Conservation (phyloP, 2,329 filamentous ascomycete genomes). For the Microdochium bolleyi region DNA sequence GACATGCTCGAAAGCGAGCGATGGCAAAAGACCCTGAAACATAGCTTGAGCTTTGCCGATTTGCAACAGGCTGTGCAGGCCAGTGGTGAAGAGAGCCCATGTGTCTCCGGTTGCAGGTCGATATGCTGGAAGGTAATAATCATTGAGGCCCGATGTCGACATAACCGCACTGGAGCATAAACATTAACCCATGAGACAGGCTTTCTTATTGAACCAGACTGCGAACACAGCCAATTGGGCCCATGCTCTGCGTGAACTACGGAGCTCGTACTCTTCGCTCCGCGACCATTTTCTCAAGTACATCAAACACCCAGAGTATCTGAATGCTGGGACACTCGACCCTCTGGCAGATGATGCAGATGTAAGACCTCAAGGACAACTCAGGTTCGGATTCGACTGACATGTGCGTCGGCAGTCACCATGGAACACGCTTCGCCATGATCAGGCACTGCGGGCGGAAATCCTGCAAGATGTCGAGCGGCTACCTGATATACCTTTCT, state of each 20-base stretch:
- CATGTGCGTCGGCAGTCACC: conserved; percentile 57
- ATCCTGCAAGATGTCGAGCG: conserved; percentile 92
- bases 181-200: conserved; percentile 33
- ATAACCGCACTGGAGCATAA: not conserved
- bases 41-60: conserved; percentile 49
- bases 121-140: conserved; percentile 78
- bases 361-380: conserved; percentile 23
- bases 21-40: conserved; percentile 58
- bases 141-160: not conserved
- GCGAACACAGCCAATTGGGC: conserved; percentile 61
- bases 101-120: conserved; percentile 68
- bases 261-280: conserved; percentile 65
- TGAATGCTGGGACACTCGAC: conserved; percentile 63
- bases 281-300: conserved; percentile 71
- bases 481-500: conserved; percentile 86
- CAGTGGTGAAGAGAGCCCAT: conserved; percentile 52
- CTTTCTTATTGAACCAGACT: conserved; percentile 71
- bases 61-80: conserved; percentile 57
- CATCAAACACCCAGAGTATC: conserved; percentile 75
- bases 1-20: conserved; percentile 41
- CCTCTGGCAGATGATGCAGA: conserved; percentile 75
- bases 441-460: conserved; percentile 77
- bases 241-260: conserved; percentile 56
- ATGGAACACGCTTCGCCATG: conserved; percentile 79
- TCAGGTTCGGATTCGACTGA: not conserved